Evolutionary conservation across 805 yeast genomes (phyloP), one percentile per base, ranked within the genome.

Genomic region (Yarrowia porcina): DNA sequence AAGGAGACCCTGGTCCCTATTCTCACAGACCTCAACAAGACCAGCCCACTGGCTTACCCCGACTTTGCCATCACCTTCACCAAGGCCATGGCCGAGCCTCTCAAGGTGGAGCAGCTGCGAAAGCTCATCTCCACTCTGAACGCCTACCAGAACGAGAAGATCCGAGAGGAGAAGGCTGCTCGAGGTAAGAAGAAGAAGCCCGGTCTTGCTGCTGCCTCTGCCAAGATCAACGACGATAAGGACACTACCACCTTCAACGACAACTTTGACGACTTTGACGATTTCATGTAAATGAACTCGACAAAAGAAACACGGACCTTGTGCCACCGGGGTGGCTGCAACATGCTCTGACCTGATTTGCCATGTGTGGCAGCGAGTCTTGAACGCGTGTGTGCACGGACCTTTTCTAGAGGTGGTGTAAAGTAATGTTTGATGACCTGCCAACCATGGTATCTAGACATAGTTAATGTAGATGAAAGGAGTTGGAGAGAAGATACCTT

Each of bases 161-260:
- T 87, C 75, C 87, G 86, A 73, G 88, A 87, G 63, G 98, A 93
- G 77, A 89, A 97, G 80, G 89, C 84, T 70, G 90, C 89, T 25
- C 85, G 97, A 74, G 97, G 97, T 73, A 96, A 96, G 76, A 91
- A 92, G 83, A 88, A 88, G 84, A 93, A 92, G 84, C 97, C 90
- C 64, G 88, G 88, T 76, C 87, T 89, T 64, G 82, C 84, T 63
- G 83, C 80, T 68, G 87, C 90, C 44, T 85, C 86, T 65, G 80
- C 85, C 36, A 86, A 84, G 79, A 82, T 84, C 74, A 87, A 84
- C 70, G 82, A 77, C 57, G 72, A 74, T 38, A 83, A 79, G 66
- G 89, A 82, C 65, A 77, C 82, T 68, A 82, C 82, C 61, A 76
- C 76, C 64, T 78, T 77, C 72, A 81, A 75, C 66, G 75, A 71